Evolutionary conservation across 192 early-diverging fungal genomes (phyloP).

Genomic region (Endogone sp.): DNA sequence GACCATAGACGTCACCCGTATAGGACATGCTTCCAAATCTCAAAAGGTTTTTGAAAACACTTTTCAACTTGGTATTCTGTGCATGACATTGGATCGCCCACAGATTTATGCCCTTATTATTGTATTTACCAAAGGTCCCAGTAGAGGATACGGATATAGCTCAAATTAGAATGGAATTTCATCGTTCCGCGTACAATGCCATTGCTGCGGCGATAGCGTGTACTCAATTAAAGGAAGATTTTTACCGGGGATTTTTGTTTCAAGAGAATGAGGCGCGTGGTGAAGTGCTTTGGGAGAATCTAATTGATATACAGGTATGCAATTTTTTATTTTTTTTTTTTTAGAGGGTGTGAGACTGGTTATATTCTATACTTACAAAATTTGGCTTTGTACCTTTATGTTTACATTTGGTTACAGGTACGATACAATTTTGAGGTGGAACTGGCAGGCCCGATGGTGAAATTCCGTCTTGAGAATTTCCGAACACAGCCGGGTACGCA

Average conservation of each 20-base stretch:
- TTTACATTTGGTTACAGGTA: background rate
- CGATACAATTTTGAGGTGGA: constrained; percentile 2
- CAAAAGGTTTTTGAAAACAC: constrained; percentile 28
- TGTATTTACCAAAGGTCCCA: constrained; percentile 10
- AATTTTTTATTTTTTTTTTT: background rate
- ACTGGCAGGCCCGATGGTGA: constrained; percentile 13
- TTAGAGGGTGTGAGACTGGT: too few relatives aligned
- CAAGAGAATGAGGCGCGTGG: constrained; percentile 45
- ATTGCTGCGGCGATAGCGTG: constrained; percentile 47
- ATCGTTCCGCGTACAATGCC: constrained; percentile 57
- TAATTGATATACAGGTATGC: constrained; percentile 40
- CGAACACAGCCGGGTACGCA: constrained; percentile 10
- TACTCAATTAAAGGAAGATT: constrained; percentile 51
- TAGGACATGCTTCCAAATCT: constrained; percentile 33
- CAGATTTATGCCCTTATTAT: background rate
- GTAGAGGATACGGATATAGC: constrained; percentile 11
- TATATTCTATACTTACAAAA: too few relatives aligned
- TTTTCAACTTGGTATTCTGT: too few relatives aligned
- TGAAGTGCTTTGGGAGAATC: constrained; percentile 57
- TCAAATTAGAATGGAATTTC: constrained; percentile 24
- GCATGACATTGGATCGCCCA: too few relatives aligned
- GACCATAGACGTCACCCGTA: constrained; percentile 37
- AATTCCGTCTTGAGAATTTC: constrained; percentile 10
- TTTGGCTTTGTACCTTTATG: too few relatives aligned
- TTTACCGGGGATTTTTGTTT: constrained; percentile 58